Percentiles rank a stretch among this genome's conserved stretches.
Conservation (phyloP, 2,329 filamentous ascomycete species). For the Pseudonectria buxi region DNA sequence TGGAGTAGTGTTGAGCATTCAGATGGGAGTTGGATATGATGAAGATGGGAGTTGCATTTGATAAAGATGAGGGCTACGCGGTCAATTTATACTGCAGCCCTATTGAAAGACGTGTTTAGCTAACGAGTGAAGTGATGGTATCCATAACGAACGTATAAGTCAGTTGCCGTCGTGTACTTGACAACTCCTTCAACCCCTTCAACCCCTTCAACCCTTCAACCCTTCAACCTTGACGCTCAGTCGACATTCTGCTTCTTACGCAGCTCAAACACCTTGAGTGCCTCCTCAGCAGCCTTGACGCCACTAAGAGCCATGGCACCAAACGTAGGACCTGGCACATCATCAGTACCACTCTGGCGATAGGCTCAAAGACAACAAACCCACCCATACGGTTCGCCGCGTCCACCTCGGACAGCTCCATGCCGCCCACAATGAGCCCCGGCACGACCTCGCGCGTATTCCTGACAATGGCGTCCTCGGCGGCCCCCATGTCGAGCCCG, state of each 20-base stretch:
- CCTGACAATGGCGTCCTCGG: conserved; percentile 92
- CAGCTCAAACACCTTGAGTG: conserved; percentile 67
- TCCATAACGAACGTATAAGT: no score
- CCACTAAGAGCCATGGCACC: conserved; percentile 83
- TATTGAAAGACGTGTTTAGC: no score
- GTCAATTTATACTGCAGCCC: no score
- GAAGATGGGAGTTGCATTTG: no score
- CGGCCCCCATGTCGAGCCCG: conserved; percentile 84
- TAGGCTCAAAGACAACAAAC: conserved; percentile 2
- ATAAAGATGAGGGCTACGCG: no score
- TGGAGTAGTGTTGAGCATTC: conserved; percentile 1
- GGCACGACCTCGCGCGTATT: conserved; percentile 81
- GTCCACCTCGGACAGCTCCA: conserved; percentile 88
- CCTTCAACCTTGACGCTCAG: no score
- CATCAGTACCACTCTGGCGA: not conserved
- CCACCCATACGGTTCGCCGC: conserved; percentile 83
- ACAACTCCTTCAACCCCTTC: no score
- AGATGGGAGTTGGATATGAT: no score
- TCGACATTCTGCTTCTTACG: conserved; percentile 64
- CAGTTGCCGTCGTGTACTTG: no score
- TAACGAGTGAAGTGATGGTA: no score
- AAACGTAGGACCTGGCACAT: conserved; percentile 58
- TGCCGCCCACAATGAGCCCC: conserved; percentile 86
- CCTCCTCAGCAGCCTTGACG: conserved; percentile 87
- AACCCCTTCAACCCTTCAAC: no score